phyloP scores from a whole-genome alignment of 164 flowering plant species.

The Annona cherimola region DNA sequence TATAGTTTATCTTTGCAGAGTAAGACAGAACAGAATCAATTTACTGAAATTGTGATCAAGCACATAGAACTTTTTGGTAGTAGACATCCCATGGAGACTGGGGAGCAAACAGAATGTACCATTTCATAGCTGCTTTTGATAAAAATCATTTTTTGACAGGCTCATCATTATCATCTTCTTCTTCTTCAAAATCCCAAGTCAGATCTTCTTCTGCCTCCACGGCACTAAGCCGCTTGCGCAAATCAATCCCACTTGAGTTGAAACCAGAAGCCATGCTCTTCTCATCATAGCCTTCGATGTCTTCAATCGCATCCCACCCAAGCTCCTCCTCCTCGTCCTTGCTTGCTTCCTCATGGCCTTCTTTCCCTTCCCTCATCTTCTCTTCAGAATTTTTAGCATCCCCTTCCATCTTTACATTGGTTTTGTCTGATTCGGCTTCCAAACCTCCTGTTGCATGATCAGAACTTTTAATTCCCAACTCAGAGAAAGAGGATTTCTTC shows the following conservation, averaged over 20 bases:
- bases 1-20: slow-evolving; percentile 13
- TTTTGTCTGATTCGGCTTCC: slow-evolving; percentile 14
- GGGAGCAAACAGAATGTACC: too few relatives aligned
- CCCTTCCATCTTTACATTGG: slow-evolving; percentile 14
- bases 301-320: slow-evolving; percentile 96
- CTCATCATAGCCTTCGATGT: slow-evolving; percentile 58
- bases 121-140: not conserved
- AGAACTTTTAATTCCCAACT: not conserved
- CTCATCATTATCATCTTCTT: slow-evolving; percentile 39
- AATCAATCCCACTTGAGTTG: slow-evolving; percentile 37
- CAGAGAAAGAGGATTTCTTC: not conserved
- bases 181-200: slow-evolving; percentile 87
- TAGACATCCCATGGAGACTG: too few relatives aligned
- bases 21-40: slow-evolving; percentile 4
- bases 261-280: slow-evolving; percentile 24
- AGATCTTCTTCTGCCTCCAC: slow-evolving; percentile 79
- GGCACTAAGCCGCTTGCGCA: slow-evolving; percentile 55
- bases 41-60: slow-evolving; percentile 5
- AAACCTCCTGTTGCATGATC: not conserved
- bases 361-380: slow-evolving; percentile 15
- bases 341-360: slow-evolving; percentile 34
- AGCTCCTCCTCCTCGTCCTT: slow-evolving; percentile 71
- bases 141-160: slow-evolving; percentile 38
- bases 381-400: slow-evolving; percentile 13
- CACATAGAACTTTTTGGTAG: slow-evolving; percentile 2